Conservation (phyloP, 2,329 filamentous ascomycete genomes). For the Apiospora pterosperma region DNA sequence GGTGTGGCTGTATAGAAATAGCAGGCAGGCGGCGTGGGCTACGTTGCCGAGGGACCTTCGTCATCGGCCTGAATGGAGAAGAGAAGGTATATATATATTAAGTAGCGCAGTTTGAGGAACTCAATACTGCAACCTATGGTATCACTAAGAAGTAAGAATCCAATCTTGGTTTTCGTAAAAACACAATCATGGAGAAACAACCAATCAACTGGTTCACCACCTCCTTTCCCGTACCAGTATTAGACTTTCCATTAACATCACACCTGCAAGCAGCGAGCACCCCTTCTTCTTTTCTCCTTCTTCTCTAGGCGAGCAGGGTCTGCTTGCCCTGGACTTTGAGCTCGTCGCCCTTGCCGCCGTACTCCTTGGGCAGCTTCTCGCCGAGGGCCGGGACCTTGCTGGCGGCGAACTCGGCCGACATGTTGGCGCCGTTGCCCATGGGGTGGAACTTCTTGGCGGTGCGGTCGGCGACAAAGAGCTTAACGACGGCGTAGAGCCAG, state of each 20-base stretch:
- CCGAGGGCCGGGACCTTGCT: conserved; percentile 42
- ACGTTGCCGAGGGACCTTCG: background rate
- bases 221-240: no score
- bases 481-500: conserved; percentile 75
- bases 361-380: conserved; percentile 1
- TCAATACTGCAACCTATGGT: background rate
- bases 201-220: no score
- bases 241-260: no score
- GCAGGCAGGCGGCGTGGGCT: background rate
- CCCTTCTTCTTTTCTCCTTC: background rate
- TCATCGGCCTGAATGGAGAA: conserved; percentile 8
- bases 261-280: no score
- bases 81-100: conserved; percentile 10
- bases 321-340: conserved; percentile 18
- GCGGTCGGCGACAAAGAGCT: conserved; percentile 69
- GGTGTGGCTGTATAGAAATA: background rate
- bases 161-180: background rate
- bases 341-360: conserved; percentile 2
- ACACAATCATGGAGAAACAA: background rate
- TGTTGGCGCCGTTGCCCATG: conserved; percentile 66
- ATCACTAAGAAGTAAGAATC: background rate
- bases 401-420: conserved; percentile 57
- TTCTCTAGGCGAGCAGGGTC: conserved; percentile 16
- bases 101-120: background rate
- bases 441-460: conserved; percentile 79